A percentile compares a stretch with the other conserved stretches of the same genome.
phyloP scores from a whole-genome alignment of 2,329 filamentous ascomycete species.

The Phialocephala subalpina region DNA sequence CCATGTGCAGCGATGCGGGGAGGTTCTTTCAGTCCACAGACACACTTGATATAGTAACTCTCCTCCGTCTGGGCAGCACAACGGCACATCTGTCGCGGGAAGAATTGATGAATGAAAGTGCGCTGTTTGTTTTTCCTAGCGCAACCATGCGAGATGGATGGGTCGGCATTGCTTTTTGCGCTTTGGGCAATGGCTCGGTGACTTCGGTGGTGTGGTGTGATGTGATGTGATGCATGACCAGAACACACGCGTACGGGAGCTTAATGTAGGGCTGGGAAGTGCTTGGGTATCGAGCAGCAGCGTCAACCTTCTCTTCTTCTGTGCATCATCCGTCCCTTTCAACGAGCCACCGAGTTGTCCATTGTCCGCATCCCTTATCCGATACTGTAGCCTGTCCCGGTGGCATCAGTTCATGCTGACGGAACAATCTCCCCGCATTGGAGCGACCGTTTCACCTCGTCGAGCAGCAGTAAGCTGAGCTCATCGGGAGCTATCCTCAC shows the following conservation, averaged over 20 bases:
- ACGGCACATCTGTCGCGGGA: too few species aligned
- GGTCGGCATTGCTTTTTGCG: background rate
- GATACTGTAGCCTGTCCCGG: background rate
- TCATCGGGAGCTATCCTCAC: constrained; percentile 7
- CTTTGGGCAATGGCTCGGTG: background rate
- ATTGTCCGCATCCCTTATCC: constrained; percentile 16
- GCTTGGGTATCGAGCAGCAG: background rate
- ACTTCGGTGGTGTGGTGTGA: background rate
- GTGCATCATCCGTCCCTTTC: background rate
- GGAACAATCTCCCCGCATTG: background rate
- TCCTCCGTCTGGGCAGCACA: too few species aligned
- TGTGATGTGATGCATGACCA: constrained; percentile 1
- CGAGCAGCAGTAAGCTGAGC: background rate
- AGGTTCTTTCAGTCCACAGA: too few species aligned
- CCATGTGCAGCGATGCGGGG: too few species aligned
- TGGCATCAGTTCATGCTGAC: background rate
- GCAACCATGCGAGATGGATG: background rate
- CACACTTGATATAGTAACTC: too few species aligned
- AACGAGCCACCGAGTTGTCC: too few species aligned
- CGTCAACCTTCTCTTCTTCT: constrained; percentile 3
- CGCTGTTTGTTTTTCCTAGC: constrained; percentile 6
- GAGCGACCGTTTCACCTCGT: background rate
- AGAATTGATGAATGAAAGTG: background rate
- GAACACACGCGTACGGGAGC: background rate
- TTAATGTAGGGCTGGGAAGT: background rate